phyloP scores from a whole-genome alignment of 2,329 filamentous ascomycete species.

The Coleophoma cylindrospora region DNA sequence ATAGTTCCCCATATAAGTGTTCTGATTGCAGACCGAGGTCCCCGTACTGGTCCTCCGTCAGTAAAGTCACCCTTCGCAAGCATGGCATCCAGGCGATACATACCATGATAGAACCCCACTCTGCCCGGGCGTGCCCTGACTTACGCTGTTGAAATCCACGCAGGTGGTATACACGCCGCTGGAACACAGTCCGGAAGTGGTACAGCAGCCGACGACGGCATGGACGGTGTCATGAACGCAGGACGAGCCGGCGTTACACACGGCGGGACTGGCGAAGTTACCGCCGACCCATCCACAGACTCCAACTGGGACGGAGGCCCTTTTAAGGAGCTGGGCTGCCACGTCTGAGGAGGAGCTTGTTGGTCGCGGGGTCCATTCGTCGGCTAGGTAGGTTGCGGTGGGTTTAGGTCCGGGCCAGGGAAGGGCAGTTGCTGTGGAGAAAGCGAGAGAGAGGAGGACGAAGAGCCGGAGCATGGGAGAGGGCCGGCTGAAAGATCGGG shows the following conservation, averaged over 20 bases:
- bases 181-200: neutral
- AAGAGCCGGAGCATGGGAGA: neutral
- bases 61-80: neutral
- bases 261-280: neutral
- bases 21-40: neutral
- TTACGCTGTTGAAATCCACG: neutral
- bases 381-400: neutral
- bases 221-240: conserved; percentile 2
- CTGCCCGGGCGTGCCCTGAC: neutral
- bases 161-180: conserved; percentile 1
- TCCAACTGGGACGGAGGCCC: neutral
- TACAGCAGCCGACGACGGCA: neutral
- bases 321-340: neutral
- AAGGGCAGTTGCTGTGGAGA: neutral
- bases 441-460: neutral
- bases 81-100: neutral
- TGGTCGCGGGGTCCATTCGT: conserved; percentile 1
- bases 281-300: conserved; percentile 1
- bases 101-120: conserved; percentile 1
- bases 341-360: neutral
- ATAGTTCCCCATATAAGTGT: neutral
- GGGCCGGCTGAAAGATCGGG: too few relatives aligned
- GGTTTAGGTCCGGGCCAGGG: conserved; percentile 1
- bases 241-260: neutral
- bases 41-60: neutral